Conservation (phyloP, 2,329 filamentous ascomycete genomes). For the Neoscytalidium dimidiatum region DNA sequence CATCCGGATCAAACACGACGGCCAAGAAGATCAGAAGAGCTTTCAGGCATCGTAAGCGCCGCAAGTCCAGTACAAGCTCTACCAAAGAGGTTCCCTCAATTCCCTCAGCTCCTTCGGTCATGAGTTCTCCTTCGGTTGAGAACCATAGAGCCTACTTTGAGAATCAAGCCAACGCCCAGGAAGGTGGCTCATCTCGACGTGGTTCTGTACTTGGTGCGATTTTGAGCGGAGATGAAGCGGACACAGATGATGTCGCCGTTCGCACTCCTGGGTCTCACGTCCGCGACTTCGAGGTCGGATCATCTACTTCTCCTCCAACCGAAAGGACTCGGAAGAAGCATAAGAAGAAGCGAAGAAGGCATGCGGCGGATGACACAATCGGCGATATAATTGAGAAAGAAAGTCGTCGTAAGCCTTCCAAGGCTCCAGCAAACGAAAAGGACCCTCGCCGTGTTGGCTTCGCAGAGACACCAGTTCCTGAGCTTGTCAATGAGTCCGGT, state of each 20-base stretch:
- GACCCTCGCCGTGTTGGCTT: conserved; percentile 57
- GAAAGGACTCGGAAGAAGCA: conserved; percentile 46
- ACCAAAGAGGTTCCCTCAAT: conserved; percentile 60
- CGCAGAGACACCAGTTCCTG: conserved; percentile 36
- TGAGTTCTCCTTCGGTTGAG: conserved; percentile 48
- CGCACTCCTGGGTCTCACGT: conserved; percentile 36
- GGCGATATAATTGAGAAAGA: conserved; percentile 3
- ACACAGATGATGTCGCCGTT: conserved; percentile 46
- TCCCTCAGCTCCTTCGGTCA: conserved; percentile 46
- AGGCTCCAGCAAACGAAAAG: not conserved
- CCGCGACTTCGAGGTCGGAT: conserved; percentile 51
- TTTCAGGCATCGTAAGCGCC: conserved; percentile 68
- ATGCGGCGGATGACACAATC: conserved; percentile 26
- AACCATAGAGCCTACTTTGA: conserved; percentile 41
- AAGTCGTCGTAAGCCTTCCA: not conserved
- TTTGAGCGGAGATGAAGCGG: conserved; percentile 57
- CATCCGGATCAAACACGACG: conserved; percentile 69
- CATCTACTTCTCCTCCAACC: conserved; percentile 34
- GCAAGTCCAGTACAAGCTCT: conserved; percentile 76
- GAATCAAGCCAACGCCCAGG: conserved; percentile 26
- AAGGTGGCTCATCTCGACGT: conserved; percentile 31
- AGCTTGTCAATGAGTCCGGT: conserved; percentile 11
- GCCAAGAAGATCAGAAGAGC: conserved; percentile 75
- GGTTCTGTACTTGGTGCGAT: conserved; percentile 42
- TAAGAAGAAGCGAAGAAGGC: conserved; percentile 49